Evolutionary conservation across 768 basidiomycete species (phyloP).

Genomic region (Tubosaeta brunneosetosa): DNA sequence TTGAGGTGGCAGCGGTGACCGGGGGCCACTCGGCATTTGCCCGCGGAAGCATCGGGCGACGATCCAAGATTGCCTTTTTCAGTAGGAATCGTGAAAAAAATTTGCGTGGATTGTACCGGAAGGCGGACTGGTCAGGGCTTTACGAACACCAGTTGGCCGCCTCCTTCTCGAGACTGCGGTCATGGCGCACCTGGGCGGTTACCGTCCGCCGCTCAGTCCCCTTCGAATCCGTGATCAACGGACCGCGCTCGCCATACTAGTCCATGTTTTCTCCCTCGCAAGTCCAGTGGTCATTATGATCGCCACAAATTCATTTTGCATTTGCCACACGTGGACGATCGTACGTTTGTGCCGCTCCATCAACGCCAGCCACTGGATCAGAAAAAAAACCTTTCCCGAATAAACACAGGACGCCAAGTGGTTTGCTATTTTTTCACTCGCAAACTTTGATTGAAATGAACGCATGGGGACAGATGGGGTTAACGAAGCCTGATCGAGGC

Average conservation of each 20-base stretch:
- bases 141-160: slow-evolving; percentile 1
- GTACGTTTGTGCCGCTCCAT: neutral
- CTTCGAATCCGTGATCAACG: slow-evolving; percentile 2
- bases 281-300: slow-evolving; percentile 4
- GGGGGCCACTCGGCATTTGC: slow-evolving; percentile 17
- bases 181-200: slow-evolving; percentile 2
- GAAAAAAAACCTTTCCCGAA: neutral
- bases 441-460: neutral
- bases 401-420: neutral
- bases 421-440: neutral
- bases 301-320: slow-evolving; percentile 11
- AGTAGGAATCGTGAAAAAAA: slow-evolving; percentile 10
- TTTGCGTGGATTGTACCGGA: slow-evolving; percentile 8
- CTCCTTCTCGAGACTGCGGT: slow-evolving; percentile 6
- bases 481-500: neutral
- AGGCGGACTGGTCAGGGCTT: neutral
- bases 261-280: neutral
- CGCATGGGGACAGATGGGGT: neutral
- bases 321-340: slow-evolving; percentile 6
- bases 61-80: slow-evolving; percentile 31
- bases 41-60: slow-evolving; percentile 18
- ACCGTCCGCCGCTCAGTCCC: slow-evolving; percentile 1
- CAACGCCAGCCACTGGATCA: neutral
- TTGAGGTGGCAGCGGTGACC: slow-evolving; percentile 12
- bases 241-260: neutral